phyloP scores from a whole-genome alignment of 106 monocot genomes.

The Ottelia alismoides region DNA sequence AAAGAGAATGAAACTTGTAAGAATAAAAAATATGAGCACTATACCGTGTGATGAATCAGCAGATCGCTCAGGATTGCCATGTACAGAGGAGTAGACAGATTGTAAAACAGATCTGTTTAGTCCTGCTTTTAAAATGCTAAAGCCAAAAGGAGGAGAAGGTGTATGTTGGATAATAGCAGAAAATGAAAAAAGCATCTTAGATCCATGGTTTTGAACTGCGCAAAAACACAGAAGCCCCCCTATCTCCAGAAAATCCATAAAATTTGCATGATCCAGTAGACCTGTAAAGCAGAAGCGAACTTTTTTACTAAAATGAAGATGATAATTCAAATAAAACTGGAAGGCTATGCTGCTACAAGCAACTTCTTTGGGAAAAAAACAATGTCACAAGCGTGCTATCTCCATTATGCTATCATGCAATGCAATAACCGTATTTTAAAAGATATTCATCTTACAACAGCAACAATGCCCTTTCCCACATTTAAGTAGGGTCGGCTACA shows the following conservation, averaged over 20 bases:
- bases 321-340: not conserved
- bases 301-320: not conserved
- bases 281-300: slow-evolving; percentile 26
- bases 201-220: slow-evolving; percentile 92
- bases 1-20: not conserved
- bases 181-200: slow-evolving; percentile 74
- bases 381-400: too few relatives aligned
- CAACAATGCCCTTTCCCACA: too few relatives aligned
- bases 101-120: slow-evolving; percentile 77
- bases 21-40: not conserved
- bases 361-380: too few relatives aligned
- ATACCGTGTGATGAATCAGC: slow-evolving; percentile 52
- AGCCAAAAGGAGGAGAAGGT: slow-evolving; percentile 75
- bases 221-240: slow-evolving; percentile 76
- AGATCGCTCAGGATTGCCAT: slow-evolving; percentile 16
- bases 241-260: slow-evolving; percentile 59
- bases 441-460: too few relatives aligned
- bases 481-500: too few relatives aligned
- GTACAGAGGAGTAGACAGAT: slow-evolving; percentile 75
- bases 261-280: slow-evolving; percentile 38
- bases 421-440: too few relatives aligned
- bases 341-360: too few relatives aligned
- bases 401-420: too few relatives aligned
- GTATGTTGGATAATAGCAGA: slow-evolving; percentile 74
- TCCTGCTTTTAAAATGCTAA: slow-evolving; percentile 87